phyloP scores from a whole-genome alignment of 495 filamentous ascomycete species.

The Cenococcum geophilum region DNA sequence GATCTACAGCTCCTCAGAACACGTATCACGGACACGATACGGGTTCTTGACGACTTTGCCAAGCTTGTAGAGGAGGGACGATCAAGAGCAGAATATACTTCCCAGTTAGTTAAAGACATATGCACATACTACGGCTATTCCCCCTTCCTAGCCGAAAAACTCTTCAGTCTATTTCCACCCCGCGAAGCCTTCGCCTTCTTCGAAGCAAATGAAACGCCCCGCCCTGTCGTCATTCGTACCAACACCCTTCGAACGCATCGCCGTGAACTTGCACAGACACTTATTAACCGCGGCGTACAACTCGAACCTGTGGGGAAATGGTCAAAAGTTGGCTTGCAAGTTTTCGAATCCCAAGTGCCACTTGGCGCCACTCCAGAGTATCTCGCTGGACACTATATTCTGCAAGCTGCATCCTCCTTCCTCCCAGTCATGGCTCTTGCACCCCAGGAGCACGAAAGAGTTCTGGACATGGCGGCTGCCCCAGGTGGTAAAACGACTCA shows the following conservation, averaged over 20 bases:
- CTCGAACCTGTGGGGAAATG: slow-evolving; percentile 97
- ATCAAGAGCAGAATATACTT: slow-evolving; percentile 79
- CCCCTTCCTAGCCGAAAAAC: slow-evolving; percentile 74
- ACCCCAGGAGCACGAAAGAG: slow-evolving; percentile 84
- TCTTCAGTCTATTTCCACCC: slow-evolving; percentile 84
- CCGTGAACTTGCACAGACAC: slow-evolving; percentile 81
- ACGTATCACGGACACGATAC: slow-evolving; percentile 87
- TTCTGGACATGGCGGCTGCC: slow-evolving; percentile 94
- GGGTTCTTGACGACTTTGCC: slow-evolving; percentile 80
- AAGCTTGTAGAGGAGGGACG: slow-evolving; percentile 69
- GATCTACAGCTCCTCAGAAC: slow-evolving; percentile 85
- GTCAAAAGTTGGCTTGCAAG: slow-evolving; percentile 94
- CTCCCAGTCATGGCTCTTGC: slow-evolving; percentile 95
- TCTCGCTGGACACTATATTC: slow-evolving; percentile 92
- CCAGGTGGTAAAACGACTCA: slow-evolving; percentile 97
- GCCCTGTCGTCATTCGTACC: slow-evolving; percentile 83
- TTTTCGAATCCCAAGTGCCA: slow-evolving; percentile 90
- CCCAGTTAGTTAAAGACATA: slow-evolving; percentile 82
- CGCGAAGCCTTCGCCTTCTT: slow-evolving; percentile 97
- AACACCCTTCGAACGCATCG: slow-evolving; percentile 93
- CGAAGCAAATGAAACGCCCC: slow-evolving; percentile 90
- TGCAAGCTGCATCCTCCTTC: slow-evolving; percentile 95
- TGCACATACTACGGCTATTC: slow-evolving; percentile 92
- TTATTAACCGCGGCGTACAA: slow-evolving; percentile 96
- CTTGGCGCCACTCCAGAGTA: slow-evolving; percentile 98